Percentiles rank a stretch among this genome's conserved stretches.
Evolutionary conservation across 2,329 filamentous ascomycete genomes (phyloP).

Genomic region (Penicillium decumbens): DNA sequence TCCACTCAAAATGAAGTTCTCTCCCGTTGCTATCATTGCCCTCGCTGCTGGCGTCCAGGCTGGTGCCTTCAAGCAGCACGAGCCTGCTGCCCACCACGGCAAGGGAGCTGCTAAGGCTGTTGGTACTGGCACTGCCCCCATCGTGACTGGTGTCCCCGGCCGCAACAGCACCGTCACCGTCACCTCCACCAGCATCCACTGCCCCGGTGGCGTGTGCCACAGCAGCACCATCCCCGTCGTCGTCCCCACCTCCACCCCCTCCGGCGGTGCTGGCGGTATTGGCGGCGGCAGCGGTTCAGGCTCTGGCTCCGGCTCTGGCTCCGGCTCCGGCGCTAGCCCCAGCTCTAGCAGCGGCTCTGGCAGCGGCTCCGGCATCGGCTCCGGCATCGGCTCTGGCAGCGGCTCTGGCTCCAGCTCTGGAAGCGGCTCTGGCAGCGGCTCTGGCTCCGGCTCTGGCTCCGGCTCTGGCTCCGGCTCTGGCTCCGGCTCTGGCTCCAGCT

Average conservation of each 20-base stretch:
- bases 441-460: not conserved
- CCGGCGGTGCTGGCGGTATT: not conserved
- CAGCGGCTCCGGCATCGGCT: too few relatives aligned
- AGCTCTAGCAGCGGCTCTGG: not conserved
- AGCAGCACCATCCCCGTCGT: too few relatives aligned
- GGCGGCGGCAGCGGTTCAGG: not conserved
- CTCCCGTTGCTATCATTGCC: constrained; percentile 20
- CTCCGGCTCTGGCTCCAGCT: not conserved
- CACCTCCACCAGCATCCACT: constrained; percentile 9
- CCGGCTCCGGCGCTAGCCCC: not conserved
- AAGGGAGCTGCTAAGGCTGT: not conserved
- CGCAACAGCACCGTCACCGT: constrained; percentile 5
- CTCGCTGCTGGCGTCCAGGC: constrained; percentile 17
- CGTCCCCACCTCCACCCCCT: too few relatives aligned
- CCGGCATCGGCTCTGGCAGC: too few relatives aligned
- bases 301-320: not conserved
- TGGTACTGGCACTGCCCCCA: constrained; percentile 11
- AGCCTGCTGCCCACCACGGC: constrained; percentile 13
- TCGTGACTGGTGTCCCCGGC: constrained; percentile 12
- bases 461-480: constrained; percentile 2
- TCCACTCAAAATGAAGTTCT: constrained; percentile 29
- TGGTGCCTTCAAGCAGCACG: constrained; percentile 5
- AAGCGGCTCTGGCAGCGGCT: too few relatives aligned
- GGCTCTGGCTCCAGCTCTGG: too few relatives aligned
- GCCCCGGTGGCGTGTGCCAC: too few relatives aligned